phyloP scores from a whole-genome alignment of 768 basidiomycete species.

The Naganishia onofrii region DNA sequence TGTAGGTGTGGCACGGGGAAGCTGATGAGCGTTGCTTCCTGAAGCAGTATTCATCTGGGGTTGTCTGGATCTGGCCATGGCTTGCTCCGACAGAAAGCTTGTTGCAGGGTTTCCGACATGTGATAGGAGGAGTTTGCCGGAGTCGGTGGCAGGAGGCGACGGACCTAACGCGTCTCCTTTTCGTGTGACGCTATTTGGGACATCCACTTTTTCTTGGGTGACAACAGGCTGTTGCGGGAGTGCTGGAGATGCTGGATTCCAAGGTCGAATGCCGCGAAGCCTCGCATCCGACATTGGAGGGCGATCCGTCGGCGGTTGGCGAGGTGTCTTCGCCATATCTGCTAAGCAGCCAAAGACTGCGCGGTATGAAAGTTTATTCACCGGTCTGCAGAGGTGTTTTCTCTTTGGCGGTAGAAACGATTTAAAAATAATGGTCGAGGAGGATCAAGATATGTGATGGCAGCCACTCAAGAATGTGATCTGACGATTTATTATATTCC shows the following conservation, averaged over 20 bases:
- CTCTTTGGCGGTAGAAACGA: neutral
- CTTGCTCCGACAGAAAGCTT: neutral
- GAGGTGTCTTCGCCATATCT: slow-evolving; percentile 3
- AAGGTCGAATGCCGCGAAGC: neutral
- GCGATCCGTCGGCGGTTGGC: neutral
- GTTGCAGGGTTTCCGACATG: neutral
- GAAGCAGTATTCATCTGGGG: neutral
- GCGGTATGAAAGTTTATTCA: neutral
- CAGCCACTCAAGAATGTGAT: too few relatives aligned
- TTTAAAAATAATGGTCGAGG: too few relatives aligned
- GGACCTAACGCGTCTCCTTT: neutral
- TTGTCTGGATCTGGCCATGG: neutral
- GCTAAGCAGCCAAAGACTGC: neutral
- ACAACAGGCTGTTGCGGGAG: neutral
- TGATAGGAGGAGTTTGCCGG: slow-evolving; percentile 3
- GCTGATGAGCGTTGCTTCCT: neutral
- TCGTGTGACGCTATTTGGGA: neutral
- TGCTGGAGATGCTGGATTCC: neutral
- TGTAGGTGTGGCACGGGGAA: neutral
- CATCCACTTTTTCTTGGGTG: neutral
- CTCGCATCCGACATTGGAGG: neutral
- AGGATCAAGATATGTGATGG: too few relatives aligned
- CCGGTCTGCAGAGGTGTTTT: neutral
- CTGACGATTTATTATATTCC: too few relatives aligned
- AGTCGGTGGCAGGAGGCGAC: neutral